Percentiles rank a stretch among this genome's conserved stretches.
Conservation (phyloP, 1,139 yeast genomes). For the Hansenula lynferdii region DNA sequence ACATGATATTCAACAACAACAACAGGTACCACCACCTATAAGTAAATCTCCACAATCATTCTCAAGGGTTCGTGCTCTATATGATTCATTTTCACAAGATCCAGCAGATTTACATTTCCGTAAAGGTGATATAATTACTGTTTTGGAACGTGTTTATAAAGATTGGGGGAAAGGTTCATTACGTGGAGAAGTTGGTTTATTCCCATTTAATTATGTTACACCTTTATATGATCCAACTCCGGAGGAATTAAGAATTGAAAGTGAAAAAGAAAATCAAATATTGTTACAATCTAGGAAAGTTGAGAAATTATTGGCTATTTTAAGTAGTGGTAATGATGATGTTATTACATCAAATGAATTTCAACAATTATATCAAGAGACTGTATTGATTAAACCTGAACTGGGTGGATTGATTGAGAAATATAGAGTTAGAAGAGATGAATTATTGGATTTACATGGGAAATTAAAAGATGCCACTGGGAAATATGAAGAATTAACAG, state of each 20-base stretch:
- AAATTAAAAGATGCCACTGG: conserved; percentile 62
- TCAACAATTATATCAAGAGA: conserved; percentile 56
- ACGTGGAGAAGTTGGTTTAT: conserved; percentile 79
- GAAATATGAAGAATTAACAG: conserved; percentile 64
- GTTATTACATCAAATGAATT: conserved; percentile 31
- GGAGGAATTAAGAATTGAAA: conserved; percentile 41
- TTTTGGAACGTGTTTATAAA: conserved; percentile 80
- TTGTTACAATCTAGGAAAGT: conserved; percentile 49
- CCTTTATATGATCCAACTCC: conserved; percentile 67
- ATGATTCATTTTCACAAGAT: conserved; percentile 70
- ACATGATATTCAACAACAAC: conserved; percentile 2
- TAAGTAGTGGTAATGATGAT: conserved; percentile 34
- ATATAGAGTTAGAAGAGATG: conserved; percentile 69
- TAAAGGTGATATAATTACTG: conserved; percentile 76
- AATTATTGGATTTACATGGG: conserved; percentile 57
- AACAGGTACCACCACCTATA: conserved; percentile 7
- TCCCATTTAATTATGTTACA: conserved; percentile 89
- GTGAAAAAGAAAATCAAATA: conserved; percentile 37
- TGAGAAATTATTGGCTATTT: conserved; percentile 57
- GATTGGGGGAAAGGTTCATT: conserved; percentile 97
- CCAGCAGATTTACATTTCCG: conserved; percentile 68
- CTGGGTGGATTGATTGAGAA: conserved; percentile 71
- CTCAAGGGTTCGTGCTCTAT: conserved; percentile 72
- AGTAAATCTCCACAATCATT: conserved; percentile 8
- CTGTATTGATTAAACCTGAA: conserved; percentile 69